phyloP scores from a whole-genome alignment of 2,329 filamentous ascomycete species.

The Rutstroemia sp. region DNA sequence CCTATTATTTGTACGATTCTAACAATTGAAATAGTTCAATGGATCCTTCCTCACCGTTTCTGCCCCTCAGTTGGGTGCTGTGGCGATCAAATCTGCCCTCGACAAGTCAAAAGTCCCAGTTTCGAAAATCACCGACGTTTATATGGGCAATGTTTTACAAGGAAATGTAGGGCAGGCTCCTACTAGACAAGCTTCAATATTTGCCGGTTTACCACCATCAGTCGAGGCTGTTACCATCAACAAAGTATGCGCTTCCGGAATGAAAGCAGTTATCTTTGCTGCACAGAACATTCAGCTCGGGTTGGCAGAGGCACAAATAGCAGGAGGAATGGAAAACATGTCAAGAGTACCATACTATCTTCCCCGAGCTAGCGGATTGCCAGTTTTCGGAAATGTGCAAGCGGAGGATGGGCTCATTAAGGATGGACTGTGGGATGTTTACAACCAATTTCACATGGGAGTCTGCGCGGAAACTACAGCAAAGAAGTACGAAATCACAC shows the following conservation, averaged over 20 bases:
- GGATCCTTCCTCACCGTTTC: constrained; percentile 77
- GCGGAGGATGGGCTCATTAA: constrained; percentile 90
- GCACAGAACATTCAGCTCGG: constrained; percentile 94
- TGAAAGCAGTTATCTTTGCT: constrained; percentile 86
- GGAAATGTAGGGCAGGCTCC: constrained; percentile 81
- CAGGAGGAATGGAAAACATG: constrained; percentile 99
- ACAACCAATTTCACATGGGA: constrained; percentile 96
- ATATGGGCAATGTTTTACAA: constrained; percentile 94
- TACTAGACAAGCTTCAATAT: constrained; percentile 82
- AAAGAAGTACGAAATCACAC: constrained; percentile 73
- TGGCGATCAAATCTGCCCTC: constrained; percentile 85
- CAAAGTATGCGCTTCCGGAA: constrained; percentile 93
- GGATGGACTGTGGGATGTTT: constrained; percentile 93
- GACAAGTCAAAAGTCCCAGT: constrained; percentile 77
- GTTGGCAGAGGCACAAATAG: constrained; percentile 78
- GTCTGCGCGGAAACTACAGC: constrained; percentile 93
- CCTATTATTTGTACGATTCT: background rate
- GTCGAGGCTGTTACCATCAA: constrained; percentile 91
- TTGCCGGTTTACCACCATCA: constrained; percentile 73
- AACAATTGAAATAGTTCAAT: constrained; percentile 64
- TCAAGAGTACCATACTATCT: constrained; percentile 87
- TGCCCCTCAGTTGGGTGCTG: constrained; percentile 81
- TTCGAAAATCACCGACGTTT: constrained; percentile 80
- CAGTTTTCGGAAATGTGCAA: constrained; percentile 79
- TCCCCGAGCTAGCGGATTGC: constrained; percentile 70